A percentile compares a stretch with the other conserved stretches of the same genome.
Evolutionary conservation across 2,329 filamentous ascomycete species (phyloP).

Genomic region (Penicillium capsulatum): DNA sequence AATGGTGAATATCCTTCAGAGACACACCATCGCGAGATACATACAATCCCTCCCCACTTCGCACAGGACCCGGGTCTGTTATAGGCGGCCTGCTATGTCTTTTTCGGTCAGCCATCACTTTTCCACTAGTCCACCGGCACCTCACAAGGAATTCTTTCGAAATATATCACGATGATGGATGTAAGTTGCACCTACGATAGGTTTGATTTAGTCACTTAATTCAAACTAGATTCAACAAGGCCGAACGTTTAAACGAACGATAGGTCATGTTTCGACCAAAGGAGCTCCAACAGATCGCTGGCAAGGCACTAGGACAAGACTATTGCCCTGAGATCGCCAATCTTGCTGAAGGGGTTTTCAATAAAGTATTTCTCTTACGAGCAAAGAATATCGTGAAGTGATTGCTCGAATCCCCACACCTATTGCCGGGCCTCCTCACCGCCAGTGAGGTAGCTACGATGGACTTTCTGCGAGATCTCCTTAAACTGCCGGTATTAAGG

Average conservation of each 20-base stretch:
- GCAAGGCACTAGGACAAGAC: conserved; percentile 19
- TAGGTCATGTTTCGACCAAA: conserved; percentile 21
- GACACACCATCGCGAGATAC: conserved; percentile 6
- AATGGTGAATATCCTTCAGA: too few species aligned
- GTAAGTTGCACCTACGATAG: conserved; percentile 2
- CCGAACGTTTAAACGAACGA: conserved; percentile 17
- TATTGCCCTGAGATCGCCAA: conserved; percentile 20
- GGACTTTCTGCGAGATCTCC: conserved; percentile 23
- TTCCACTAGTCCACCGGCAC: conserved; percentile 10
- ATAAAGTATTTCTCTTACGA: conserved; percentile 28
- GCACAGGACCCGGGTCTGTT: conserved; percentile 6
- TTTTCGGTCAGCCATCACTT: conserved; percentile 5
- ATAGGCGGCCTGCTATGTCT: conserved; percentile 3
- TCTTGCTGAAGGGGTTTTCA: conserved; percentile 25
- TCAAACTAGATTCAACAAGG: conserved; percentile 19
- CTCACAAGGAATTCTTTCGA: conserved; percentile 16
- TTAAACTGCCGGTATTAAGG: conserved; percentile 35
- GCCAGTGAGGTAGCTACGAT: conserved; percentile 29
- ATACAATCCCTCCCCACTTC: conserved; percentile 2
- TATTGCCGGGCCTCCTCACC: conserved; percentile 24
- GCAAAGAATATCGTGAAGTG: conserved; percentile 21
- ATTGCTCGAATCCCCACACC: conserved; percentile 29
- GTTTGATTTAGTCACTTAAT: conserved; percentile 2
- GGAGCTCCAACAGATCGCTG: conserved; percentile 22
- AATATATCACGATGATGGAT: conserved; percentile 19